phyloP scores from a whole-genome alignment of 1,284 basidiomycete species.

The Boletus smithii region DNA sequence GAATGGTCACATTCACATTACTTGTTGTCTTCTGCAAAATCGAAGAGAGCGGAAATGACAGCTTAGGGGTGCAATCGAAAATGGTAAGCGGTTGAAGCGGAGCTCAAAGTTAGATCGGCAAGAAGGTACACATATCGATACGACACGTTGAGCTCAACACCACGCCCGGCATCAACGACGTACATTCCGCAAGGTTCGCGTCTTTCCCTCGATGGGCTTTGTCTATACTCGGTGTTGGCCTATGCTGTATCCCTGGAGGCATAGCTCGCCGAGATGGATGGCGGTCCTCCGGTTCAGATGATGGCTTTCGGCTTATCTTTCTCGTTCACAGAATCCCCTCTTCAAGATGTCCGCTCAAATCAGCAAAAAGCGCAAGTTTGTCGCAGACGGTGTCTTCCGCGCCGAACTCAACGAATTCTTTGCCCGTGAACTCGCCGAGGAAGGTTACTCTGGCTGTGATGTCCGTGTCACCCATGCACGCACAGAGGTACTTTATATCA shows the following conservation, averaged over 20 bases:
- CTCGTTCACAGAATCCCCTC: conserved; percentile 11
- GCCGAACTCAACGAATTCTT: conserved; percentile 99
- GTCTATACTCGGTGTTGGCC: not conserved
- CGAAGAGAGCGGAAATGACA: conserved; percentile 4
- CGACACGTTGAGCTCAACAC: conserved; percentile 15
- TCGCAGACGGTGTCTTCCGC: conserved; percentile 98
- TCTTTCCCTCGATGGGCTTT: not conserved
- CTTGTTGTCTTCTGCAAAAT: conserved; percentile 9
- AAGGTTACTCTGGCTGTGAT: conserved; percentile 99
- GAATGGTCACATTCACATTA: not conserved
- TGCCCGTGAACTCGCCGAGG: conserved; percentile 97
- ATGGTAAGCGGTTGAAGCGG: conserved; percentile 19
- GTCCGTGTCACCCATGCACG: conserved; percentile 99
- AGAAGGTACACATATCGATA: conserved; percentile 10
- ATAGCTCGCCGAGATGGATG: conserved; percentile 23
- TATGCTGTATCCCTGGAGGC: not conserved
- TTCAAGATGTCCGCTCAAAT: conserved; percentile 76
- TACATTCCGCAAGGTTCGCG: conserved; percentile 27
- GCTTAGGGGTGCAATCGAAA: conserved; percentile 8
- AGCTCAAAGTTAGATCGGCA: conserved; percentile 23
- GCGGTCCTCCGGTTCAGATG: conserved; percentile 18
- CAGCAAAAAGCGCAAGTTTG: conserved; percentile 97
- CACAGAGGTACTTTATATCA: conserved; percentile 69
- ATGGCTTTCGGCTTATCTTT: conserved; percentile 21
- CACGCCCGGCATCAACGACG: conserved; percentile 18